Base-by-base conservation (phyloP, 2,329 filamentous ascomycete species). In the Ploettnerulaceae sp. region DNA sequence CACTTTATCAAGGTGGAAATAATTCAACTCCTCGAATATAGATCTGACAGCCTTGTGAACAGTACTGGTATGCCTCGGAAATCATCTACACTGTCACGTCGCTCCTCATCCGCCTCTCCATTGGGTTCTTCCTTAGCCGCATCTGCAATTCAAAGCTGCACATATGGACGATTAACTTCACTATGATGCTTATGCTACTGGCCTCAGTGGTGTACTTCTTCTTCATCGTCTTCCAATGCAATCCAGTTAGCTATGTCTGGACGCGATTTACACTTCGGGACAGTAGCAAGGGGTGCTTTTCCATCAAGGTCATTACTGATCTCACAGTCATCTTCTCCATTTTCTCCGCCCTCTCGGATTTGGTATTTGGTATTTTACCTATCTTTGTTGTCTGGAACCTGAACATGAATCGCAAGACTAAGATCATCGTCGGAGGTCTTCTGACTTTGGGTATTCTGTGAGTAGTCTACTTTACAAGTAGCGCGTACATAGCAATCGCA, bases 51-150 rank as follows among this genome's bases (percentile, higher is more conserved):
- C n/a, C n/a, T n/a, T n/a, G n/a, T 15, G 5, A 28, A 29, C 20
- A 56, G 53, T 52, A 35, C n/a, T 54, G 47, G 40, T 51, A 40
- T 21, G 29, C 45, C 8, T 37, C 33, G 1, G 45, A 52, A 24
- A 17, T 54, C 3, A 46, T 52, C 18, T 51, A 52, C 34, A 48
- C 44, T n/a, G 9, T 47, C 12, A 56, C 51, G 4, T 45, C 46
- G 3, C 32, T 52, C 15, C 38, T 54, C n/a, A 54, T 53, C 26
- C 53, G 53, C 8, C 47, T 56, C 7, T 56, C 48, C n/a, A 40
- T 56, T 17, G 53, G 49, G n/a, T 49, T 48, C 42, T 54, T 52
- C 33, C 46, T 56, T 3, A 32, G 50, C 8, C 37, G 52, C n/a
- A 47, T 52, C 28, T 37, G 37, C 29, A 26, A 25, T 3, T 12